These are phyloP conservation scores for Hypocrella siamensis DNA, from an alignment of 2,329 filamentous ascomycete species.

Conservation along the genomic window DNA sequence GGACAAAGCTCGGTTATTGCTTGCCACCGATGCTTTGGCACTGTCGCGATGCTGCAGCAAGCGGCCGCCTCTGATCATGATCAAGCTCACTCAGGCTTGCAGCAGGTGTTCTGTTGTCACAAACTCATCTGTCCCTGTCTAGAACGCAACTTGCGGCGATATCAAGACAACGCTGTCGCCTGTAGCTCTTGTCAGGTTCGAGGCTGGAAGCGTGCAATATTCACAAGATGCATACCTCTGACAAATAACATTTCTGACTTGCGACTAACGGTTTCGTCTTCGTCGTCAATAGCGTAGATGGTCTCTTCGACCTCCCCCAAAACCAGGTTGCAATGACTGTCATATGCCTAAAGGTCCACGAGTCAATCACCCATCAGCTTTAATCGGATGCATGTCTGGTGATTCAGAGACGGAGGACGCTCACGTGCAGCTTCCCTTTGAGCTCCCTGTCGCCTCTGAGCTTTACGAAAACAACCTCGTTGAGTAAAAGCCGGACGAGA, in stretches of 20 bases:
- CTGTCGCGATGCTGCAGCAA: too few species aligned
- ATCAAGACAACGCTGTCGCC: conserved; percentile 61
- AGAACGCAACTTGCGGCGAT: conserved; percentile 41
- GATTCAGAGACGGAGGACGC: background rate
- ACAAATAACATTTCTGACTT: conserved; percentile 99
- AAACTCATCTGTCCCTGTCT: conserved; percentile 5
- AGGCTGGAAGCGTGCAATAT: background rate
- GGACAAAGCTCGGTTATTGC: too few species aligned
- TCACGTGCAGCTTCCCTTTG: conserved; percentile 83
- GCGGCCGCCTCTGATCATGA: background rate
- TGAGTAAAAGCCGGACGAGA: conserved; percentile 82
- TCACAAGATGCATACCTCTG: conserved; percentile 49
- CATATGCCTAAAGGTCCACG: conserved; percentile 68
- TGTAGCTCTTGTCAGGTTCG: conserved; percentile 13
- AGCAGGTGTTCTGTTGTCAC: background rate
- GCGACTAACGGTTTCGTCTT: conserved; percentile 89
- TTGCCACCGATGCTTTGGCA: too few species aligned
- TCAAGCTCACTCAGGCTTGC: background rate
- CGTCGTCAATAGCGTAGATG: conserved; percentile 83
- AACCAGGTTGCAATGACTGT: conserved; percentile 95
- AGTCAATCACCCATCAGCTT: background rate
- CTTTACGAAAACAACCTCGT: conserved; percentile 96
- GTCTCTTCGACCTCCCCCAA: conserved; percentile 95
- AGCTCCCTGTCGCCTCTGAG: conserved; percentile 88
- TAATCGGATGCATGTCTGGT: background rate